A percentile compares a stretch with the other conserved stretches of the same genome.
Conservation (phyloP, 768 basidiomycete genomes). For the Amanita pallidorosea region DNA sequence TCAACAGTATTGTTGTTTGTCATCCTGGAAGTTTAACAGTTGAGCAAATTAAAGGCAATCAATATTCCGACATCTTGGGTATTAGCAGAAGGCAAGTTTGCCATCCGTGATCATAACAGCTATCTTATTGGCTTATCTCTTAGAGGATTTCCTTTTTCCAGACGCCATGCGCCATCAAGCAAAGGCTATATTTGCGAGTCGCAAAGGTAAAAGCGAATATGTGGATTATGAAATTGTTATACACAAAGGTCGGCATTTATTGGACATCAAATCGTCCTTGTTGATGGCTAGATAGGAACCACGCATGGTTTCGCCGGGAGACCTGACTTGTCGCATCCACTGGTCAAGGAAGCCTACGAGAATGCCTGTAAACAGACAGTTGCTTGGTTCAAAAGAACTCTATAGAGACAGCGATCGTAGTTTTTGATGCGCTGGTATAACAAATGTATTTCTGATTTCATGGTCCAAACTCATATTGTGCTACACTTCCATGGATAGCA, state of each 20-base stretch:
- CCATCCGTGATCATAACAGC: neutral
- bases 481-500: too few relatives aligned
- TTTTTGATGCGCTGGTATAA: too few relatives aligned
- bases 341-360: constrained; percentile 30
- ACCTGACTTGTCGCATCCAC: constrained; percentile 26
- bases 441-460: too few relatives aligned
- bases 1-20: constrained; percentile 28
- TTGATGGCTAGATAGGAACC: constrained; percentile 20
- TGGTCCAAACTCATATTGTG: too few relatives aligned
- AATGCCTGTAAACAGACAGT: constrained; percentile 30
- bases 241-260: constrained; percentile 26
- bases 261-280: neutral
- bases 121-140: neutral
- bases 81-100: constrained; percentile 28
- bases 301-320: constrained; percentile 36
- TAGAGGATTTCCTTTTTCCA: constrained; percentile 30
- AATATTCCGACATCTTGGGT: constrained; percentile 28
- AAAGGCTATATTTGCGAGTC: constrained; percentile 25
- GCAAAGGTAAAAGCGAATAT: constrained; percentile 23
- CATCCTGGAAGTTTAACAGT: constrained; percentile 28
- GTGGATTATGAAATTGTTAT: constrained; percentile 35
- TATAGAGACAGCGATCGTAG: constrained; percentile 8
- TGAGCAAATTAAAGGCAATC: constrained; percentile 24
- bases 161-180: constrained; percentile 17
- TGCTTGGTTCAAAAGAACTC: constrained; percentile 34